Evolutionary conservation across 768 basidiomycete genomes (phyloP).

Genomic region (Lyophyllum decastes): DNA sequence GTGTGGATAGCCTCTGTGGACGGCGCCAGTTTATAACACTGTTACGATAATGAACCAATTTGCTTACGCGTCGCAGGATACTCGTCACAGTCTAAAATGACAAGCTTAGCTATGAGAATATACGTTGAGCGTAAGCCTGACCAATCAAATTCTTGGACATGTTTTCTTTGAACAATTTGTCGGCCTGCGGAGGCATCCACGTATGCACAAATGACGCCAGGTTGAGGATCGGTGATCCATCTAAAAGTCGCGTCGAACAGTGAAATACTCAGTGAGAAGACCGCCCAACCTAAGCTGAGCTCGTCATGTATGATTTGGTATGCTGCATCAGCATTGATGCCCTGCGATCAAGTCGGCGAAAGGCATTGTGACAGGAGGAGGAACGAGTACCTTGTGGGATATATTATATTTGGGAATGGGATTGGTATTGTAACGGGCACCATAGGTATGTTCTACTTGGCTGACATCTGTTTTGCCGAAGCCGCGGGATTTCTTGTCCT

Average conservation of each 20-base stretch:
- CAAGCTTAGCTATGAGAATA: background rate
- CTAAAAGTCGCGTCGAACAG: slow-evolving; percentile 26
- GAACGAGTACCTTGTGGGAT: slow-evolving; percentile 47
- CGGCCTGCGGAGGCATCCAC: slow-evolving; percentile 58
- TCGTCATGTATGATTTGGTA: slow-evolving; percentile 63
- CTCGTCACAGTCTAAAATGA: slow-evolving; percentile 48
- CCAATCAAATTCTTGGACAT: slow-evolving; percentile 67
- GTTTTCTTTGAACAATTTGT: slow-evolving; percentile 61
- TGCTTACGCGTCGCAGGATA: slow-evolving; percentile 63
- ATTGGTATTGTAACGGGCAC: slow-evolving; percentile 64
- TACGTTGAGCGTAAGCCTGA: slow-evolving; percentile 8
- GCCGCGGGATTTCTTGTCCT: slow-evolving; percentile 48
- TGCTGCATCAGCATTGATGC: slow-evolving; percentile 55
- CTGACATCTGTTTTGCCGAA: slow-evolving; percentile 35
- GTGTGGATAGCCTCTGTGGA: slow-evolving; percentile 50
- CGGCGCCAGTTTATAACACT: background rate
- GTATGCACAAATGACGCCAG: slow-evolving; percentile 65
- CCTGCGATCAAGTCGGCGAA: slow-evolving; percentile 35
- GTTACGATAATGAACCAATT: background rate
- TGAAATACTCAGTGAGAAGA: background rate
- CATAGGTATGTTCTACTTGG: slow-evolving; percentile 47
- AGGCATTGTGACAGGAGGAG: background rate
- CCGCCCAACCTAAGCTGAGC: slow-evolving; percentile 53
- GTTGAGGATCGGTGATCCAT: slow-evolving; percentile 64
- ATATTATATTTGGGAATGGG: slow-evolving; percentile 72